phyloP scores from a whole-genome alignment of 1,139 yeast species.

The Hansenula anomala region DNA sequence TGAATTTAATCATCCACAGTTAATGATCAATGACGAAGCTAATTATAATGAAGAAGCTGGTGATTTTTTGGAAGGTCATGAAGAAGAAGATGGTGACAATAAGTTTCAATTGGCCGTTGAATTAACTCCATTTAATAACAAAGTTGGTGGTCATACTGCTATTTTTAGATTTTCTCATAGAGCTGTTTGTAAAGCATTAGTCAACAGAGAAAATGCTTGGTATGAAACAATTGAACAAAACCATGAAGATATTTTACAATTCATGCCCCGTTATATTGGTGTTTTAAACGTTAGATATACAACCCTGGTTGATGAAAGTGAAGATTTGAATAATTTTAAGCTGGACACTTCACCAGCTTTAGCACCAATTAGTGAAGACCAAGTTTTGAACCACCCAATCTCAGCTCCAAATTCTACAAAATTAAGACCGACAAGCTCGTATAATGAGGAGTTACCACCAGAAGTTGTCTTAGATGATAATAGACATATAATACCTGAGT shows the following conservation, averaged over 20 bases:
- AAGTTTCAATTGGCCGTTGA: constrained; percentile 74
- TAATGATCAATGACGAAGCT: neutral
- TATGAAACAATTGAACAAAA: constrained; percentile 80
- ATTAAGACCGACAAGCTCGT: constrained; percentile 14
- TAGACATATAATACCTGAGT: constrained; percentile 81
- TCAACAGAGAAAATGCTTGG: constrained; percentile 85
- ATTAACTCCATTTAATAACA: constrained; percentile 79
- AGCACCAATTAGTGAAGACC: constrained; percentile 13
- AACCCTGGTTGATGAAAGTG: constrained; percentile 17
- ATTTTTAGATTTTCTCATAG: constrained; percentile 85
- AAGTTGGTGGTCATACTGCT: constrained; percentile 98
- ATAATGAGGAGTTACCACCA: constrained; percentile 42
- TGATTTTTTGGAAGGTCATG: neutral
- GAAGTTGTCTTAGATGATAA: constrained; percentile 88
- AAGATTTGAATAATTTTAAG: constrained; percentile 12
- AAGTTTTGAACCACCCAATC: constrained; percentile 1
- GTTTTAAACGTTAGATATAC: constrained; percentile 82
- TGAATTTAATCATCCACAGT: constrained; percentile 5
- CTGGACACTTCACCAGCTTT: constrained; percentile 15
- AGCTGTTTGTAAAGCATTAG: constrained; percentile 94
- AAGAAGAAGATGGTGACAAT: constrained; percentile 21
- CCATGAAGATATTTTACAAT: constrained; percentile 71
- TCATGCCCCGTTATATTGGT: constrained; percentile 93
- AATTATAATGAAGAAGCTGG: constrained; percentile 2
- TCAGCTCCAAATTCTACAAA: constrained; percentile 7